phyloP scores from a whole-genome alignment of 225 moss, liverwort and hornwort species.

The Lunularia cruciata region DNA sequence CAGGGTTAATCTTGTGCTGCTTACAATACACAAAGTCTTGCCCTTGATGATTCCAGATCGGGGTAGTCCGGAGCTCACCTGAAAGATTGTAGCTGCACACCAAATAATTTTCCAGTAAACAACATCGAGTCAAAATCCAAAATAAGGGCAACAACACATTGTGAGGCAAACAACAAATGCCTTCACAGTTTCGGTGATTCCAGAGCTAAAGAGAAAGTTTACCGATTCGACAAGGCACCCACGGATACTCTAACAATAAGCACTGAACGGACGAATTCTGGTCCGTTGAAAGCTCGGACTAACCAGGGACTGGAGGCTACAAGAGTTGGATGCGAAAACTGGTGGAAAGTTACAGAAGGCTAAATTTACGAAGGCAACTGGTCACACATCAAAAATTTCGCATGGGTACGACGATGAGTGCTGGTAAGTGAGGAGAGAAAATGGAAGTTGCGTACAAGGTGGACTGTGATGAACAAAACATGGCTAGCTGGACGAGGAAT shows the following conservation, averaged over 20 bases:
- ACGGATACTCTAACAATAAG: too few species aligned
- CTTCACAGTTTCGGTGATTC: neutral
- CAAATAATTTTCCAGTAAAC: too few species aligned
- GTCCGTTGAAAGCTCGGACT: too few species aligned
- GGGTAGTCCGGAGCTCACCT: slow-evolving; percentile 14
- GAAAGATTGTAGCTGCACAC: slow-evolving; percentile 33
- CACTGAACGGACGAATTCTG: too few species aligned
- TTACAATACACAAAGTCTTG: slow-evolving; percentile 43
- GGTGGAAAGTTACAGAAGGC: neutral
- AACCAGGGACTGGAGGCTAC: neutral
- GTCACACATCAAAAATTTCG: neutral
- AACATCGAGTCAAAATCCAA: too few species aligned
- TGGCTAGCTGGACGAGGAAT: too few species aligned
- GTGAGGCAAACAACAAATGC: too few species aligned
- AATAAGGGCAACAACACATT: too few species aligned
- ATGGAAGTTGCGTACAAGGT: neutral
- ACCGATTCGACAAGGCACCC: neutral
- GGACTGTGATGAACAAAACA: too few species aligned
- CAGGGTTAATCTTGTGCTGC: slow-evolving; percentile 10
- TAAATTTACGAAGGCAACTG: neutral
- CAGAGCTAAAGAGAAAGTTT: slow-evolving; percentile 5
- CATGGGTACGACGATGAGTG: neutral
- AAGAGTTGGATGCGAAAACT: neutral
- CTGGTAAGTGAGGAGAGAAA: neutral
- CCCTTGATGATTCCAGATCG: slow-evolving; percentile 37